Base-by-base conservation (phyloP, 805 yeast species). In the Metschnikowia peoriensis region DNA sequence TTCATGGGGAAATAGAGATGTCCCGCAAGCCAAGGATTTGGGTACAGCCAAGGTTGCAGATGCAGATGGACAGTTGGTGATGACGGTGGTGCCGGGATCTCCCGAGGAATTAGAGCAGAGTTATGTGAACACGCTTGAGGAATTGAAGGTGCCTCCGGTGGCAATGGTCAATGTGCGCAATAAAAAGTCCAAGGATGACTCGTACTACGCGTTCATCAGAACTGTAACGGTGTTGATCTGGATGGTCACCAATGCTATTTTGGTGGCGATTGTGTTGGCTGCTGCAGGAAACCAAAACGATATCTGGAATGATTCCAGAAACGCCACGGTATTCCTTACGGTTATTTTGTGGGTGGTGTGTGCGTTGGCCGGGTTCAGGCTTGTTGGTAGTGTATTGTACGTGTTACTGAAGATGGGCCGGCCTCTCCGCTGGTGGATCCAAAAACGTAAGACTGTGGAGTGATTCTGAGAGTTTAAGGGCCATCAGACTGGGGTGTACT, bases 1-100 rank as follows among this genome's bases (percentile, higher is more conserved):
- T 45, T 88, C 97, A 7, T 93, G 98, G 98, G 98, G 98, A 67
- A 93, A 97, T 4, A 89, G 92, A 68, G 97, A 96, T 45, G 89
- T 85, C 47, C 83, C 82, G 10, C 61, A 60, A 47, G 83, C 75
- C 65, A 81, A 75, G 71, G 96, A 81, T 68, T 77, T 94, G 61
- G 98, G 97, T 54, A 84, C 86, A 43, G 97, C 96, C 27, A 88
- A 86, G 62, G 66, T 89, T 3, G 77, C 68, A 2, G 70, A 71
- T 48, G 70, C 68, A 49, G 74, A 71, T 51, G 63, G 61, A 9
- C 72, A 72, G 50, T 63, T 75, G 61, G 72, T 75, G 43, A 71
- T 71, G 68, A 58, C 61, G 14, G 67, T 72, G 42, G 75, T 65
- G 34, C 96, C 97, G 8, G 89, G 92, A 1, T 84, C 88, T 2